These are phyloP conservation scores for Calonectria ilicicola DNA, from an alignment of 2,329 filamentous ascomycete species.

Conservation along the genomic window DNA sequence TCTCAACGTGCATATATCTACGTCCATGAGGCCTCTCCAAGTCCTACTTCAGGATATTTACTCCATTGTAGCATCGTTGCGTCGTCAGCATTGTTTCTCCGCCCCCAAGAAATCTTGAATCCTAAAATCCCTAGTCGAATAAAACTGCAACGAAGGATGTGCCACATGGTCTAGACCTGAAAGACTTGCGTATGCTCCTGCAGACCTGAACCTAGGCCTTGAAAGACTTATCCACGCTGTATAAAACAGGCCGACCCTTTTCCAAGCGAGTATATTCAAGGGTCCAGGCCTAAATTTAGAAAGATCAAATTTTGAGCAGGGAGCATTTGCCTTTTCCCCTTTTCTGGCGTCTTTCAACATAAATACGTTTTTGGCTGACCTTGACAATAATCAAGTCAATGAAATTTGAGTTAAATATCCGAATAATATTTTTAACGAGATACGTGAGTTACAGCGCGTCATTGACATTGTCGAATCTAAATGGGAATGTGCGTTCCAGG, in stretches of 20 bases:
- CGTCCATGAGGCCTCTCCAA: neutral
- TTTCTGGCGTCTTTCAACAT: too few relatives aligned
- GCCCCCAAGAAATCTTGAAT: neutral
- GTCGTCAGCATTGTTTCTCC: neutral
- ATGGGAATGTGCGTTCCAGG: too few relatives aligned
- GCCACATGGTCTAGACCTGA: too few relatives aligned
- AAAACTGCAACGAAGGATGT: neutral
- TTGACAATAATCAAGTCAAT: too few relatives aligned
- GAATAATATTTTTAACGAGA: too few relatives aligned
- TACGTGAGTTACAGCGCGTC: too few relatives aligned
- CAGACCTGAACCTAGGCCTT: neutral
- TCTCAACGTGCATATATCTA: neutral
- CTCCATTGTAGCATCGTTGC: neutral
- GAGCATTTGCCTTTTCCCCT: too few relatives aligned
- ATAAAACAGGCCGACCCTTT: too few relatives aligned
- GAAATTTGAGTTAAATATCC: too few relatives aligned
- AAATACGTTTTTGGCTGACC: too few relatives aligned
- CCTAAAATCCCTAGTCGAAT: neutral
- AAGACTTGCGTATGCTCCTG: neutral
- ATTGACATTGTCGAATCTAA: too few relatives aligned
- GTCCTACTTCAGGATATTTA: neutral
- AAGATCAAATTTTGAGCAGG: neutral
- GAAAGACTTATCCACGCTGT: neutral
- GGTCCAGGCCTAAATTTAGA: neutral
- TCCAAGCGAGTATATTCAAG: neutral